Base-by-base conservation (phyloP, 2,329 filamentous ascomycete species). In the Epichloe gansuensis region DNA sequence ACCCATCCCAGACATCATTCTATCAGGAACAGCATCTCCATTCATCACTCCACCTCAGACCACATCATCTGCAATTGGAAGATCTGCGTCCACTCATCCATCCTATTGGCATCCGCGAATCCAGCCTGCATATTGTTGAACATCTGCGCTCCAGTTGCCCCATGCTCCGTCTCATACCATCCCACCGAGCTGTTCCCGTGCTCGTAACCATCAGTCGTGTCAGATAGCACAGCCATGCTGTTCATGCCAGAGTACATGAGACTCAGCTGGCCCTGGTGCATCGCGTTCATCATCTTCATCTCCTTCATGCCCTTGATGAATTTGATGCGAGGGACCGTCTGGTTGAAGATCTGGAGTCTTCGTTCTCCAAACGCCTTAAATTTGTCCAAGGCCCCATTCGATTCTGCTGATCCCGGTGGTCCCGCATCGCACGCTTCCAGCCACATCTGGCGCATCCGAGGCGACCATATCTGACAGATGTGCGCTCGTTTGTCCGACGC, bases 391-490 rank as follows among this genome's bases (percentile, higher is more conserved):
- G 58, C 60, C 1, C 51, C 55, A 7, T 62, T 49, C 1, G 60
- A 64, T 38, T 61, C 62, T 1, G 53, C 39, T 0, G 63, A 62
- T 4, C 58, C 63, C 0, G 61, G 58, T 0, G 51, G 47, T 1
- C 64, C 63, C 1, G 60, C 61, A 0, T 53, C 56, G 49, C 65
- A 68, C 0, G 50, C 60, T 9, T 58, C 55, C 2, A 59, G 55
- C 60, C 64, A 70, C 56, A 66, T 60, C 1, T 47, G 57, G n/a
- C 68, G 67, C 66, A 71, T 70, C 5, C 68, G 63, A 0, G 63
- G 63, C 3, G 66, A 68, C 63, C 66, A 70, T 5, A 70, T 58
- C 36, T 66, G 64, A 47, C 68, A 71, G 40, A 67, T 65, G 5
- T 62, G 55, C 2, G 56, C 42, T 0, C 59, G 57, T 12, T 62